These are phyloP conservation scores for Aurantiochytrium sp. DNA, from an alignment of 108 stramenopile species.

Conservation along the genomic window DNA sequence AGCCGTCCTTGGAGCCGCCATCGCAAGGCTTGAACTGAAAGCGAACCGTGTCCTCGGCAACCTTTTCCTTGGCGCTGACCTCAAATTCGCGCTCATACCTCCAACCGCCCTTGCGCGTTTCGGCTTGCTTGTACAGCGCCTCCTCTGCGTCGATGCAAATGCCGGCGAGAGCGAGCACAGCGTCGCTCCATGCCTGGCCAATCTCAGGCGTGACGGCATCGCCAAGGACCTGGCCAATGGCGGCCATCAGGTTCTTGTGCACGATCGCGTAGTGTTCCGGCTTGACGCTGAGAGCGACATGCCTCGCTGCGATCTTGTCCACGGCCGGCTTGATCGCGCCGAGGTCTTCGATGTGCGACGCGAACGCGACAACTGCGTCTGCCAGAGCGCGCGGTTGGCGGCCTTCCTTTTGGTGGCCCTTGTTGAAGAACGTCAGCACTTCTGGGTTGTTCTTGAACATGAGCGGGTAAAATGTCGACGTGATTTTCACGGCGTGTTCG, in stretches of 20 bases:
- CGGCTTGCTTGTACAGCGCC: neutral
- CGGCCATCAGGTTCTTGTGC: conserved; percentile 19
- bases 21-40: neutral
- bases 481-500: neutral
- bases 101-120: conserved; percentile 20
- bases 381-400: conserved; percentile 26
- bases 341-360: conserved; percentile 26
- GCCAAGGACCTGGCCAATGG: conserved; percentile 28
- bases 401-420: conserved; percentile 13
- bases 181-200: conserved; percentile 15
- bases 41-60: neutral
- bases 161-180: conserved; percentile 3
- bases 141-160: conserved; percentile 32
- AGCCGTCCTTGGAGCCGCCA: neutral
- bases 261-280: conserved; percentile 37
- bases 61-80: neutral
- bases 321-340: conserved; percentile 16
- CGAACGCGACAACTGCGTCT: conserved; percentile 26
- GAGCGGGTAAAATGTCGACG: conserved; percentile 18
- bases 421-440: conserved; percentile 29
- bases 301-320: conserved; percentile 15
- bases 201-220: conserved; percentile 21
- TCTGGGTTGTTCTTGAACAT: conserved; percentile 27
- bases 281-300: conserved; percentile 22
- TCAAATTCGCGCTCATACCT: conserved; percentile 11